Evolutionary conservation across 2,329 filamentous ascomycete species (phyloP).

Genomic region (Talaromyces sp.): DNA sequence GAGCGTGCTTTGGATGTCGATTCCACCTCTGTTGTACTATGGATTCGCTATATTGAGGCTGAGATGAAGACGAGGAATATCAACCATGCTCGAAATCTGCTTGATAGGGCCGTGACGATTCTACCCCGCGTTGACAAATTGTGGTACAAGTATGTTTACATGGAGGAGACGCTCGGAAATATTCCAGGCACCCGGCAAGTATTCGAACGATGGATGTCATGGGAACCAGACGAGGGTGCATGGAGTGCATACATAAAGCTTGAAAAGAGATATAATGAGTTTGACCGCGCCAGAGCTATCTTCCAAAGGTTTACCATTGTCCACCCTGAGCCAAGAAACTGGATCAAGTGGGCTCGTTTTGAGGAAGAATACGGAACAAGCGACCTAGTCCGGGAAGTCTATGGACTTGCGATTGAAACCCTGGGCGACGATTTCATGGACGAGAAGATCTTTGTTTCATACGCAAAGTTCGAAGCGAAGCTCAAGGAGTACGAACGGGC

Average conservation of each 20-base stretch:
- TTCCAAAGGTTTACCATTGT: constrained; percentile 88
- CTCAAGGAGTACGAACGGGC: constrained; percentile 93
- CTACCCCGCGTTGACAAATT: constrained; percentile 90
- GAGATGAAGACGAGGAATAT: constrained; percentile 97
- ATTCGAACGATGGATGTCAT: constrained; percentile 97
- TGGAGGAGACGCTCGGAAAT: constrained; percentile 97
- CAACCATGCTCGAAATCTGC: constrained; percentile 90
- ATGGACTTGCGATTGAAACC: constrained; percentile 81
- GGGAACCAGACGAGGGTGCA: constrained; percentile 93
- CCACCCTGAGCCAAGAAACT: constrained; percentile 91
- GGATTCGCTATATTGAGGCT: constrained; percentile 91
- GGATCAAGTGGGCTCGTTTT: constrained; percentile 98
- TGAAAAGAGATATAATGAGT: constrained; percentile 92
- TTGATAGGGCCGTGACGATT: constrained; percentile 92
- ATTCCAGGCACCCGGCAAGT: constrained; percentile 88
- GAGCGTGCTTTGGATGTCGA: constrained; percentile 93
- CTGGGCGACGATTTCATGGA: constrained; percentile 94
- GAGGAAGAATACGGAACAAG: constrained; percentile 94
- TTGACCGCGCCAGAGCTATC: constrained; percentile 82
- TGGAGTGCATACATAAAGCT: constrained; percentile 97
- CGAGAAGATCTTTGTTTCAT: constrained; percentile 91
- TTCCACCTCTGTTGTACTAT: constrained; percentile 78
- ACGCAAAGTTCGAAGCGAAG: constrained; percentile 91
- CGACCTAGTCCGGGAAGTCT: constrained; percentile 88
- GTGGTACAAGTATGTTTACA: constrained; percentile 99